These are phyloP conservation scores for Aureobasidium musti DNA, from an alignment of 2,329 filamentous ascomycete species.

Conservation along the genomic window DNA sequence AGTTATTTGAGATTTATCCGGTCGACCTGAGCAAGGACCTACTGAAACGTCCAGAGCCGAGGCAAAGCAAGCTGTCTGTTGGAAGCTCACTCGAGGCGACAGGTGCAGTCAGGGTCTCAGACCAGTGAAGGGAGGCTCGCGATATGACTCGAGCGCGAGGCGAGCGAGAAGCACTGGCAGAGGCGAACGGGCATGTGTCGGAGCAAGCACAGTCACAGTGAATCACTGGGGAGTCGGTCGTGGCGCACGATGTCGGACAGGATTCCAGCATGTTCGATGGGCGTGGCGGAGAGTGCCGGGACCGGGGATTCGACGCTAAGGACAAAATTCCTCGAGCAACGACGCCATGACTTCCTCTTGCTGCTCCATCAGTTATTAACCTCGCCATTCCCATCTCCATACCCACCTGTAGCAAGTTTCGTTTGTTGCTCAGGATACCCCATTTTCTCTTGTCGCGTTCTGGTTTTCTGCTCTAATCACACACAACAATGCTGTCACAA, in stretches of 20 bases:
- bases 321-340: conserved; percentile 27
- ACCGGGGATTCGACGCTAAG: conserved; percentile 21
- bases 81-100: not conserved
- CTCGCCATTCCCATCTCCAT: conserved; percentile 21
- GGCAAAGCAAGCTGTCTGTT: not conserved
- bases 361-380: conserved; percentile 26
- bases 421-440: conserved; percentile 25
- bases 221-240: not conserved
- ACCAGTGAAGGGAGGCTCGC: too few species aligned
- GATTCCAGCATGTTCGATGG: conserved; percentile 27
- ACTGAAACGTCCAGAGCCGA: not conserved
- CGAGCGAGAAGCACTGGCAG: conserved; percentile 11
- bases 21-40: conserved; percentile 7
- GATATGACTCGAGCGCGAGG: conserved; percentile 8
- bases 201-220: conserved; percentile 1
- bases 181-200: conserved; percentile 20
- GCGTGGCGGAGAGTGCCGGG: conserved; percentile 18
- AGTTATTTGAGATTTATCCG: not conserved
- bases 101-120: not conserved
- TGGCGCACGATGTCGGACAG: not conserved
- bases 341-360: conserved; percentile 28
- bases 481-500: conserved; percentile 41
- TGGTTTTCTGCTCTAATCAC: conserved; percentile 22
- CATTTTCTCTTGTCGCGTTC: conserved; percentile 26
- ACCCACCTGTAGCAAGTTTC: conserved; percentile 14